phyloP scores from a whole-genome alignment of 176 grass and related monocot species.

The Puccinellia tenuiflora region DNA sequence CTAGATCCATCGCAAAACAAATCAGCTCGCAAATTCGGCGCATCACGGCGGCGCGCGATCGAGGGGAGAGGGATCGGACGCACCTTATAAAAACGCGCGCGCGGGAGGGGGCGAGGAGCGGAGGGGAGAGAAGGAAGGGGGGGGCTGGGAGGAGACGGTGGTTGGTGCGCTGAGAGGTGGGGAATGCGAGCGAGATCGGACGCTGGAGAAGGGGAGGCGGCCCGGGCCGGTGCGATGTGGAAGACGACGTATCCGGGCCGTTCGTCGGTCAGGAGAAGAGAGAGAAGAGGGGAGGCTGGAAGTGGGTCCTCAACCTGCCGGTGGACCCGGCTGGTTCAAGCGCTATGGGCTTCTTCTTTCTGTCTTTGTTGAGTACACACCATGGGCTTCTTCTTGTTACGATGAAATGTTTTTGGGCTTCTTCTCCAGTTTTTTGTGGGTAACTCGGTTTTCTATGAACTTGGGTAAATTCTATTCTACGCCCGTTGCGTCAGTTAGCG shows the following conservation, averaged over 20 bases:
- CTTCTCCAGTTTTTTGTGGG: no score
- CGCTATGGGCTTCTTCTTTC: not conserved
- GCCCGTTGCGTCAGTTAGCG: no score
- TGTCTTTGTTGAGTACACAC: no score
- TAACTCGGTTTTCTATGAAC: no score
- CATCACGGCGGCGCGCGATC: not conserved
- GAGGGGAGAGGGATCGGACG: conserved; percentile 4
- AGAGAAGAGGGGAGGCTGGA: not conserved
- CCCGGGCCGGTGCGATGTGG: conserved; percentile 35
- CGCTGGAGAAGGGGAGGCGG: conserved; percentile 61
- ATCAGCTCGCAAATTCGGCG: not conserved
- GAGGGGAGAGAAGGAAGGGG: not conserved
- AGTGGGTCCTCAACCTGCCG: conserved; percentile 1
- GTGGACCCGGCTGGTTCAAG: not conserved
- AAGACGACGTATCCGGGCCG: conserved; percentile 38
- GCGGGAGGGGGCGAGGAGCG: not conserved
- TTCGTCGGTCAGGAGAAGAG: conserved; percentile 28
- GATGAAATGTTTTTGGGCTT: not conserved
- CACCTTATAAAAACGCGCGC: conserved; percentile 43
- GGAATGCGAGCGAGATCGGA: conserved; percentile 47
- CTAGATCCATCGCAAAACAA: conserved; percentile 45
- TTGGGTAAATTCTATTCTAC: no score
- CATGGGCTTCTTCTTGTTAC: not conserved
- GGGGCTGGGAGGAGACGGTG: not conserved
- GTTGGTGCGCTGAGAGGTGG: conserved; percentile 38